A percentile compares a stretch with the other conserved stretches of the same genome.
Evolutionary conservation across 1,284 basidiomycete species (phyloP).

Genomic region (Trametes pubescens): DNA sequence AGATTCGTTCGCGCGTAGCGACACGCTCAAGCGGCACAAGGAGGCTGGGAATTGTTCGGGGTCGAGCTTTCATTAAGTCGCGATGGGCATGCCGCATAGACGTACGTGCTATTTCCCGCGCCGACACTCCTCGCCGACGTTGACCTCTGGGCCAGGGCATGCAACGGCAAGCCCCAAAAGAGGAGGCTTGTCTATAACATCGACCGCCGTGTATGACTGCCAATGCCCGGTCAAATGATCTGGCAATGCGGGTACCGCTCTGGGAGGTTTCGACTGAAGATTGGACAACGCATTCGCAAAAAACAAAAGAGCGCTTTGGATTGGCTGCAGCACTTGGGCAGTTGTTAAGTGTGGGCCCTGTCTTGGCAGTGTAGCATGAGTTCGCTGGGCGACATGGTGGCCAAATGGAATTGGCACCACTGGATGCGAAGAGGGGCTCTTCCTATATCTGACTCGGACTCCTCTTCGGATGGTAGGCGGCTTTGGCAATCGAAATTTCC

Average conservation of each 20-base stretch:
- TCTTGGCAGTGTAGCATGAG: neutral
- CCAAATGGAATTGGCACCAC: neutral
- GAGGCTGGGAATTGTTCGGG: constrained; percentile 17
- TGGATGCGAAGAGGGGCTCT: neutral
- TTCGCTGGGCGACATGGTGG: neutral
- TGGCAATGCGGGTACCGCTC: no score
- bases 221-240: no score
- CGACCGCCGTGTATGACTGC: no score
- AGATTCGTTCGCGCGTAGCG: constrained; percentile 25
- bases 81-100: neutral
- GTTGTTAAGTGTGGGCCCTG: no score
- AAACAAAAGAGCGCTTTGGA: no score
- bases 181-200: no score
- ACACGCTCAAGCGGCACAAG: constrained; percentile 27
- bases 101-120: neutral
- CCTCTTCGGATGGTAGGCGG: neutral
- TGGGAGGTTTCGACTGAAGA: no score
- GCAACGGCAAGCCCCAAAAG: no score
- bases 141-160: no score
- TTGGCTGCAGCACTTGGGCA: no score
- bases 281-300: no score
- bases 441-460: neutral
- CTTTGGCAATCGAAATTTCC: neutral
- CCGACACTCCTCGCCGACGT: no score
- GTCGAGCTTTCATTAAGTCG: neutral